A percentile compares a stretch with the other conserved stretches of the same genome.
Conservation (phyloP, 2,329 filamentous ascomycete genomes). For the Aspergillus proliferans region DNA sequence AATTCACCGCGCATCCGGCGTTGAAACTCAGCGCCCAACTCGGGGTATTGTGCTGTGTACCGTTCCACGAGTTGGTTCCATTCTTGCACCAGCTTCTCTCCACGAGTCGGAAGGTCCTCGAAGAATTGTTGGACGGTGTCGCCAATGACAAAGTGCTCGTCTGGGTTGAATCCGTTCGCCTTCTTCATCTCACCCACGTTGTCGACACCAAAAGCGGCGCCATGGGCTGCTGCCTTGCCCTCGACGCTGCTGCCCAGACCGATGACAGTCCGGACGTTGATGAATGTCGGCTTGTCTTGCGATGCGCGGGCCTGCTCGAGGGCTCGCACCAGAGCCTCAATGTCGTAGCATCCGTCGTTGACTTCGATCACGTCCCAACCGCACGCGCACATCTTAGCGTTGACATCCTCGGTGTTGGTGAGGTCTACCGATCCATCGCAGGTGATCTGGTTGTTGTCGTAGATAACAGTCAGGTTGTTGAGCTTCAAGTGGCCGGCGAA, state of each 20-base stretch:
- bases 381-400: conserved; percentile 52
- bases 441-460: conserved; percentile 55
- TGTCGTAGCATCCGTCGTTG: conserved; percentile 48
- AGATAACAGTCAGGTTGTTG: conserved; percentile 51
- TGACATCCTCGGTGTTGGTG: conserved; percentile 50
- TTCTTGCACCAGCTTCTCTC: conserved; percentile 41
- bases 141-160: conserved; percentile 42
- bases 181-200: conserved; percentile 53
- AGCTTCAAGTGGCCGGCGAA: conserved; percentile 50
- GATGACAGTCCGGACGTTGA: conserved; percentile 55
- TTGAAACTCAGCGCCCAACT: conserved; percentile 46
- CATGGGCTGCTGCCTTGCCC: conserved; percentile 49
- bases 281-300: conserved; percentile 49
- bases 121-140: conserved; percentile 50
- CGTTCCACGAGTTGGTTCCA: conserved; percentile 45
- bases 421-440: conserved; percentile 52
- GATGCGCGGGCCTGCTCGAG: conserved; percentile 41
- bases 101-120: conserved; percentile 40
- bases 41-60: conserved; percentile 42
- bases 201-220: conserved; percentile 50
- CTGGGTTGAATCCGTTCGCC: conserved; percentile 45
- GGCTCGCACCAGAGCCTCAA: conserved; percentile 44
- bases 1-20: conserved; percentile 45
- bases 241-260: conserved; percentile 45
- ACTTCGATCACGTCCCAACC: conserved; percentile 54